These are phyloP conservation scores for Gymnopilus junonius DNA, from an alignment of 768 basidiomycete species.

Conservation along the genomic window DNA sequence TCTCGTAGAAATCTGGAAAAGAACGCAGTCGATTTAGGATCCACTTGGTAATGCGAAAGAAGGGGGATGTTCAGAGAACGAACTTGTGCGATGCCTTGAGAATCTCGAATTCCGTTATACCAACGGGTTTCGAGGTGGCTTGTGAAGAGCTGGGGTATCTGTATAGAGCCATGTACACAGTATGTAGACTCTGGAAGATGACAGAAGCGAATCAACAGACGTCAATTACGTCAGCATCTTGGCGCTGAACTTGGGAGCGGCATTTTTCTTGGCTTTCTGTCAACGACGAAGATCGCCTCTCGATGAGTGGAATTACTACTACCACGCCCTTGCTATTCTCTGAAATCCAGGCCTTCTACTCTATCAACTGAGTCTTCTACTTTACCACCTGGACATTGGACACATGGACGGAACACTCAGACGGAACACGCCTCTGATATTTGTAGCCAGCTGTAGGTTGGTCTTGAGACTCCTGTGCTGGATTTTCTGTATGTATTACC, in stretches of 20 bases:
- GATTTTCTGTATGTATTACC: neutral
- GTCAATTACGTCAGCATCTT: neutral
- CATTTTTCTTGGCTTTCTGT: too few species aligned
- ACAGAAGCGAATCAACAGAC: neutral
- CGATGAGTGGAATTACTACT: too few species aligned
- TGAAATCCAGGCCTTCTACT: too few species aligned
- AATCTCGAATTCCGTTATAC: slow-evolving; percentile 73
- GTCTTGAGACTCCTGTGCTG: too few species aligned
- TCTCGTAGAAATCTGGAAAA: slow-evolving; percentile 77
- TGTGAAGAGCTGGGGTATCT: slow-evolving; percentile 40
- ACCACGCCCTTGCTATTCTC: too few species aligned
- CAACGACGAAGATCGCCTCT: too few species aligned
- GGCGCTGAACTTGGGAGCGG: neutral
- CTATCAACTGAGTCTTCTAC: too few species aligned
- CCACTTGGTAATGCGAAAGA: neutral
- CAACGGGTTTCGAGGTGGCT: slow-evolving; percentile 28
- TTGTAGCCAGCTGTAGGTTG: too few species aligned
- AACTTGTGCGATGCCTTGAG: slow-evolving; percentile 75
- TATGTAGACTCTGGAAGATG: too few species aligned
- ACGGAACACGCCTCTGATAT: too few species aligned
- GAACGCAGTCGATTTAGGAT: slow-evolving; percentile 5
- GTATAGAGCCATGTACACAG: slow-evolving; percentile 41
- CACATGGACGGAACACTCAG: too few species aligned
- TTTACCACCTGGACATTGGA: too few species aligned
- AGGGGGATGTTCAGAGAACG: slow-evolving; percentile 10